These are phyloP conservation scores for Carex parvula DNA, from an alignment of 176 grass and related monocot species.

Conservation along the genomic window DNA sequence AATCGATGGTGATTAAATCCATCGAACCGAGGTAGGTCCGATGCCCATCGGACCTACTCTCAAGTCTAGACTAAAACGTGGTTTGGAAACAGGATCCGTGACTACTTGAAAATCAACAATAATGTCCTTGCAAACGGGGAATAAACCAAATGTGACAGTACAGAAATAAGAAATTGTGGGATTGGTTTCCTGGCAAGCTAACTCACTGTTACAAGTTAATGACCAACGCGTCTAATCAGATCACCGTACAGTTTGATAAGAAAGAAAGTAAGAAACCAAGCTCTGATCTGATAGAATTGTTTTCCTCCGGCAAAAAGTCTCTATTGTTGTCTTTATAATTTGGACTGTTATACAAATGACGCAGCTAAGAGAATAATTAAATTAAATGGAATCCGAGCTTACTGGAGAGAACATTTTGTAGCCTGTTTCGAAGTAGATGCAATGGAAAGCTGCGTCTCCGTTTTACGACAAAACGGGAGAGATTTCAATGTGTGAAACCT, in stretches of 20 bases:
- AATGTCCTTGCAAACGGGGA: neutral
- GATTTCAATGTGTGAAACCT: neutral
- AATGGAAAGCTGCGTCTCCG: neutral
- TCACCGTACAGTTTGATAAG: neutral
- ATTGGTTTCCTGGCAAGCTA: neutral
- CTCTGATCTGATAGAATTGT: neutral
- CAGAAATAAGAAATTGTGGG: neutral
- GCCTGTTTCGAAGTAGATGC: neutral
- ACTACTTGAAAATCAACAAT: neutral
- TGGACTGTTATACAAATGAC: neutral
- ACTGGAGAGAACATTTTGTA: too few species aligned
- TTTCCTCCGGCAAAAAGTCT: neutral
- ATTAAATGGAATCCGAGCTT: neutral
- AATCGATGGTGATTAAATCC: too few species aligned
- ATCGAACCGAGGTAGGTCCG: too few species aligned
- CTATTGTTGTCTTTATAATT: neutral
- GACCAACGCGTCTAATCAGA: neutral
- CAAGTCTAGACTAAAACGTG: too few species aligned
- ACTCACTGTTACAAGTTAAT: constrained; percentile 1
- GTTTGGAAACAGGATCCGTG: neutral
- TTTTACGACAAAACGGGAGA: neutral
- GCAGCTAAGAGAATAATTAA: neutral
- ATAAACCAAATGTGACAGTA: neutral
- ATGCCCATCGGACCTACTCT: too few species aligned
- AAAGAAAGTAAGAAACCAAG: neutral